These are phyloP conservation scores for Nemania sp. DNA, from an alignment of 2,329 filamentous ascomycete species.

Conservation along the genomic window DNA sequence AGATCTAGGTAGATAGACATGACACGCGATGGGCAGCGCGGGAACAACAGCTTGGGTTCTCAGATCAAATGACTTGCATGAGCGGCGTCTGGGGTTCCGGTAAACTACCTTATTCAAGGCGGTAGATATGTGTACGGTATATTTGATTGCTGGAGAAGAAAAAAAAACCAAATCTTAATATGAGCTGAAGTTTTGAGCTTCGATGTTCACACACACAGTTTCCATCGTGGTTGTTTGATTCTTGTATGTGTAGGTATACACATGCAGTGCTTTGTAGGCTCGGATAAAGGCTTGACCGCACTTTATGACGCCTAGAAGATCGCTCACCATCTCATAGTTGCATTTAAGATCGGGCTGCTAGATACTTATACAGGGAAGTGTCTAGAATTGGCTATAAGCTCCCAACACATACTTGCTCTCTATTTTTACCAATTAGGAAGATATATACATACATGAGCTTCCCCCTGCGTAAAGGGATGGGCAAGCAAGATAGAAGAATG, in stretches of 20 bases:
- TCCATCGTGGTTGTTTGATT: not conserved
- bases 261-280: not conserved
- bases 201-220: not conserved
- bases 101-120: constrained; percentile 33
- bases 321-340: no score
- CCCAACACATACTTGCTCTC: no score
- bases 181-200: constrained; percentile 1
- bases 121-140: constrained; percentile 39
- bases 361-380: no score
- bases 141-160: constrained; percentile 20
- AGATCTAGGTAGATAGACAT: constrained; percentile 17
- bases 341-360: no score
- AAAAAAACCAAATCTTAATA: constrained; percentile 24
- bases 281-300: not conserved
- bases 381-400: no score
- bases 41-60: constrained; percentile 27
- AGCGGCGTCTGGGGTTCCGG: constrained; percentile 38
- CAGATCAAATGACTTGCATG: constrained; percentile 38
- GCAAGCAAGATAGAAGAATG: no score
- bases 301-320: no score
- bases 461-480: no score
- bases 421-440: no score
- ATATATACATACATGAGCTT: no score
- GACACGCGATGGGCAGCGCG: constrained; percentile 19
- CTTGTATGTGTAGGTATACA: not conserved